Conservation (phyloP, 2,329 filamentous ascomycete species). For the Cucurbitaria berberidis region DNA sequence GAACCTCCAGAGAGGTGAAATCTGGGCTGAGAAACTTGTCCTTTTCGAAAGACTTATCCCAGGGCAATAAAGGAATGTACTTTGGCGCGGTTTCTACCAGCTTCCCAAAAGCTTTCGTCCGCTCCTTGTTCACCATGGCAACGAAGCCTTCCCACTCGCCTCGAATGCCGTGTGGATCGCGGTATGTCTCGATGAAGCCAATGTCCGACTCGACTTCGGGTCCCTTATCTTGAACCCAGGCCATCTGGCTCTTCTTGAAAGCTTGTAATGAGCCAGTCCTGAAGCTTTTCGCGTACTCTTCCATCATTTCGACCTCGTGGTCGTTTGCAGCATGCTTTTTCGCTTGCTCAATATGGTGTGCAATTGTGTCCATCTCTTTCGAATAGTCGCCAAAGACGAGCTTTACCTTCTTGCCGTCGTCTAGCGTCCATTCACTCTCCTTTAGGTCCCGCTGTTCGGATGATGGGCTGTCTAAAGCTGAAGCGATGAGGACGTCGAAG, state of each 20-base stretch:
- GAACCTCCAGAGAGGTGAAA: constrained; percentile 91
- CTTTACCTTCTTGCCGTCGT: constrained; percentile 54
- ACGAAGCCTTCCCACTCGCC: constrained; percentile 62
- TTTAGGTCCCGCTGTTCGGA: constrained; percentile 50
- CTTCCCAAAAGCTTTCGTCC: constrained; percentile 84
- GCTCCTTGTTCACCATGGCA: constrained; percentile 81
- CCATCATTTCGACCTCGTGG: constrained; percentile 53
- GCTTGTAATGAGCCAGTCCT: constrained; percentile 57
- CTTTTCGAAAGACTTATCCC: constrained; percentile 89
- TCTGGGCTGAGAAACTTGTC: constrained; percentile 94
- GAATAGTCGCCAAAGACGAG: constrained; percentile 56
- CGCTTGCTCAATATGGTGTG: constrained; percentile 54
- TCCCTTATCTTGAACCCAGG: constrained; percentile 61
- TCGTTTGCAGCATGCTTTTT: constrained; percentile 56
- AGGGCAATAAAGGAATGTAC: constrained; percentile 89
- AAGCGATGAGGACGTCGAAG: constrained; percentile 58
- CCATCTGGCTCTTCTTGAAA: constrained; percentile 58
- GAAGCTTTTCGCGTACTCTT: constrained; percentile 58
- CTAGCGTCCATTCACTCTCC: constrained; percentile 54
- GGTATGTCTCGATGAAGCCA: constrained; percentile 62
- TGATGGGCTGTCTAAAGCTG: constrained; percentile 50
- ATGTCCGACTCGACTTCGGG: constrained; percentile 60
- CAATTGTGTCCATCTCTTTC: constrained; percentile 55
- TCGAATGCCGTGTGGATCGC: constrained; percentile 61
- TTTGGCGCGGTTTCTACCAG: constrained; percentile 80